Evolutionary conservation across 1,284 basidiomycete species (phyloP).

Genomic region (Athelia psychrophila): DNA sequence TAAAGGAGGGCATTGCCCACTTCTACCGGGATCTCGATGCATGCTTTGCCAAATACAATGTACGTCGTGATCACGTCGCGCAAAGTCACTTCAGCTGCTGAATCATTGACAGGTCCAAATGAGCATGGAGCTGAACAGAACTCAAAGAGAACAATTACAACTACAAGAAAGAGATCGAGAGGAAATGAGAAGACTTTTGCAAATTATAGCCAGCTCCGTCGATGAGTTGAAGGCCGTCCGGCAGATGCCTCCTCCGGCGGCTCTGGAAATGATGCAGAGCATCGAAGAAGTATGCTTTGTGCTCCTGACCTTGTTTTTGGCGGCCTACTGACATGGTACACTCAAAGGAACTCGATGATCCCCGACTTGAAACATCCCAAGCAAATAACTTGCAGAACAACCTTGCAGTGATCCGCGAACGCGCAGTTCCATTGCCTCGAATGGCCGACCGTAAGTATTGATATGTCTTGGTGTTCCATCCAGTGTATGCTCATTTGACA

Average conservation of each 20-base stretch:
- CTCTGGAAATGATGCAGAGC: conserved; percentile 35
- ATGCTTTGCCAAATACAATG: conserved; percentile 33
- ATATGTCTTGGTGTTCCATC: neutral
- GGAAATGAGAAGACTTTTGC: neutral
- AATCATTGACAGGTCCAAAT: conserved; percentile 22
- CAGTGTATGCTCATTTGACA: neutral
- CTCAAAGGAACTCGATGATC: conserved; percentile 32
- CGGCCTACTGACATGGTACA: conserved; percentile 1
- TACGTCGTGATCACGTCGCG: conserved; percentile 13
- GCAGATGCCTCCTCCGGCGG: neutral
- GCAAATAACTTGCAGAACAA: conserved; percentile 33
- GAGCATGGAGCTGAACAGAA: conserved; percentile 25
- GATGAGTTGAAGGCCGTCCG: neutral
- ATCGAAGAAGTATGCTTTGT: conserved; percentile 34
- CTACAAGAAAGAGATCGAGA: neutral
- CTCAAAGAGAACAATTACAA: conserved; percentile 18
- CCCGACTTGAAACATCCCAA: conserved; percentile 26
- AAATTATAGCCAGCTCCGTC: neutral
- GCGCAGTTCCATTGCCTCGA: conserved; percentile 34
- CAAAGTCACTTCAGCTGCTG: too few relatives aligned
- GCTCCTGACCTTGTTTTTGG: neutral
- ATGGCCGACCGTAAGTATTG: conserved; percentile 34
- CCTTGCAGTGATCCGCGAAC: conserved; percentile 32
- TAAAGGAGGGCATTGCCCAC: conserved; percentile 36
- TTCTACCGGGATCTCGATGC: conserved; percentile 35